phyloP scores from a whole-genome alignment of 2,329 filamentous ascomycete genomes.

The Aureobasidium pullulans region DNA sequence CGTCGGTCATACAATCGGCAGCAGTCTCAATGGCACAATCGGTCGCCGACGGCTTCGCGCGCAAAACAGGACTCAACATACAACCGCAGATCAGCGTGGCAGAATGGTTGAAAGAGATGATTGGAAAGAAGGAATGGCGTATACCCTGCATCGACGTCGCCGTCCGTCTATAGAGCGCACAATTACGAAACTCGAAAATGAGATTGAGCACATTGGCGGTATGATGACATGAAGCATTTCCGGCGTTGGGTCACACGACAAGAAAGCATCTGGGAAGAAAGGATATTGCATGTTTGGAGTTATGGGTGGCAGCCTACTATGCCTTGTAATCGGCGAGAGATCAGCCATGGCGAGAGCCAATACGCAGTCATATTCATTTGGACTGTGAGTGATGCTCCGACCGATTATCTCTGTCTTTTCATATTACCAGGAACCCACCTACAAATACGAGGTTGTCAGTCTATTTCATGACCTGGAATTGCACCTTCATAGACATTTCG shows the following conservation, averaged over 20 bases:
- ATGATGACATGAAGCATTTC: slow-evolving; percentile 9
- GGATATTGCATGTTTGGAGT: slow-evolving; percentile 4
- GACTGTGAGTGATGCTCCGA: no score
- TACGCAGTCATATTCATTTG: no score
- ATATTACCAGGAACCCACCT: no score
- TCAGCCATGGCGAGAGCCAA: no score
- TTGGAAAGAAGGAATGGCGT: slow-evolving; percentile 81
- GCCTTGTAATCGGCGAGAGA: background rate
- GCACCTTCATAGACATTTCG: no score
- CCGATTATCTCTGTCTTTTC: no score
- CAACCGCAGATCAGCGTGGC: slow-evolving; percentile 65
- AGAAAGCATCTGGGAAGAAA: background rate
- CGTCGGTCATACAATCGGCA: slow-evolving; percentile 58
- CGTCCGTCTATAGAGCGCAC: slow-evolving; percentile 57
- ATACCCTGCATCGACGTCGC: slow-evolving; percentile 87
- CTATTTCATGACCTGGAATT: no score
- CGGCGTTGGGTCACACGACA: slow-evolving; percentile 12
- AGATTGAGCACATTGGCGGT: background rate
- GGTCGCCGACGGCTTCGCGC: slow-evolving; percentile 54
- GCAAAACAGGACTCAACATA: slow-evolving; percentile 42
- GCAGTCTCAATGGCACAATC: slow-evolving; percentile 59
- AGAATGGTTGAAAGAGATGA: slow-evolving; percentile 75
- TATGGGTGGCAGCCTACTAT: background rate
- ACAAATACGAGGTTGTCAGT: no score
- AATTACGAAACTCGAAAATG: background rate